phyloP scores from a whole-genome alignment of 176 grass and related monocot genomes.

The Eleusine coracana region DNA sequence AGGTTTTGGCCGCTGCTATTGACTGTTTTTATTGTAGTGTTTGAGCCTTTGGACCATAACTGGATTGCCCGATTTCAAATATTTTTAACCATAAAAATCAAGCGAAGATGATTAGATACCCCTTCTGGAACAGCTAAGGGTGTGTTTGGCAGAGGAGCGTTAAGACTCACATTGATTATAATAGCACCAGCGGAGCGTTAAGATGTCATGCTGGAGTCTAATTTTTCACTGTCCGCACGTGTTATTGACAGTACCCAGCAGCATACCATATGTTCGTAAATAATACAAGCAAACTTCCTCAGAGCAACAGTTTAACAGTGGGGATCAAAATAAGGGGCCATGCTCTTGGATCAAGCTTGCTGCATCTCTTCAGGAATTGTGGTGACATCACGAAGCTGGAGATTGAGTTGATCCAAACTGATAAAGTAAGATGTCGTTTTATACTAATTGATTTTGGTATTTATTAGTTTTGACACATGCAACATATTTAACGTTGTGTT shows the following conservation, averaged over 20 bases:
- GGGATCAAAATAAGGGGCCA: slow-evolving; percentile 1
- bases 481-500: not conserved
- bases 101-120: too few species aligned
- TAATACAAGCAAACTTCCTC: slow-evolving; percentile 1
- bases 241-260: not conserved
- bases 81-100: too few species aligned
- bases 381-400: not conserved
- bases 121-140: too few species aligned
- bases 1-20: too few species aligned
- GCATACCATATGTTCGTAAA: not conserved
- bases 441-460: not conserved
- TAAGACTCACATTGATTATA: too few species aligned
- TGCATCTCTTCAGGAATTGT: slow-evolving; percentile 4
- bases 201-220: too few species aligned
- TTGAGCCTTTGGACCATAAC: too few species aligned
- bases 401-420: not conserved
- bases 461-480: not conserved
- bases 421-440: not conserved
- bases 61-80: too few species aligned
- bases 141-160: too few species aligned
- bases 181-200: too few species aligned
- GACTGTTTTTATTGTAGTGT: too few species aligned
- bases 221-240: not conserved
- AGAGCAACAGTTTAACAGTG: not conserved
- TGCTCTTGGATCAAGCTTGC: not conserved